Base-by-base conservation (phyloP, 768 basidiomycete genomes). In the Leccinum olivaceopallidum region DNA sequence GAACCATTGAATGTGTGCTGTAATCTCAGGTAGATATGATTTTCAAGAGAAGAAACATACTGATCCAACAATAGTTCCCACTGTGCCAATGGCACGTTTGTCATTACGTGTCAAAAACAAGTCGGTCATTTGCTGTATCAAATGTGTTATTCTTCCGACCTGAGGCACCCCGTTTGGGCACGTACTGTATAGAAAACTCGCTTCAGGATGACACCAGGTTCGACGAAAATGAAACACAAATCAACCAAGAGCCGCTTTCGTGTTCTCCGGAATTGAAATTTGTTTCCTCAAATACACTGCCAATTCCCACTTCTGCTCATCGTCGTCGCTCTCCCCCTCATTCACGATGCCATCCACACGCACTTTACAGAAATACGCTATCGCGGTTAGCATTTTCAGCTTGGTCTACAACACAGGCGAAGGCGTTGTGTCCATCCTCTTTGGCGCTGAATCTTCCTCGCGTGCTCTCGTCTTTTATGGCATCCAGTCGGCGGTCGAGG, bases 391-490 rank as follows among this genome's bases (percentile, higher is more conserved):
- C 67, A 65, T 81, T 57, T 37, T 73, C 53, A 79, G 78, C 63
- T 61, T 81, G 32, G 49, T 81, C 58, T 69, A 71, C 72, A 78
- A 65, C 73, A 66, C 60, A 63, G 78, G 36, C 57, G 81, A 82
- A 58, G 81, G 81, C 9, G 74, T 71, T 1, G 52, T 82, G 16
- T 81, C 81, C 7, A 71, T 82, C 37, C 68, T 76, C 20, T 78
- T 82, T 54, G 81, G 81, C 1, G 71, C 75, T 55, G 80, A 81
- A 34, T 77, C 79, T 12, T 72, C 74, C 4, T 82, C 81, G 1
- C 73, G 69, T 5, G 75, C 81, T 7, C 75, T 82, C 44, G 69
- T 82, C 28, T 82, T 82, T 69, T 82, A 79, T 52, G 81, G 81
- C 1, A 74, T 82, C 16, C 81, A 82, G 48, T 81, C 81, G 0